Evolutionary conservation across 2,329 filamentous ascomycete species (phyloP), one percentile per base, ranked within the genome.

Genomic region (Exophiala dermatitidis): DNA sequence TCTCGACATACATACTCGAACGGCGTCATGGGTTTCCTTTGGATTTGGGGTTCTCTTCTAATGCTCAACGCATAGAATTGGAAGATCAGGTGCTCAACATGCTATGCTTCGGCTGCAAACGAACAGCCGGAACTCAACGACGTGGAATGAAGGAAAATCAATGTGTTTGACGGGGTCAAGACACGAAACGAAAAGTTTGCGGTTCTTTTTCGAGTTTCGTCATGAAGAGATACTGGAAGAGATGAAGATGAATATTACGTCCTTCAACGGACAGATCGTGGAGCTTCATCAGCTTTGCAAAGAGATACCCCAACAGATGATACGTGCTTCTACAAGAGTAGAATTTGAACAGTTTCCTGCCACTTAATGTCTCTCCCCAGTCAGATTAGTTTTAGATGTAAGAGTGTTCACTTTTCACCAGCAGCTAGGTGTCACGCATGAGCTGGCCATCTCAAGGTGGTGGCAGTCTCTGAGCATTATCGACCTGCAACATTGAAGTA

Each of bases 11-110:
- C 48, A 50, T 50, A 12, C 46, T 10, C 40, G 52, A 52, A 43
- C 38, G 52, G 58, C 58, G 53, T 58, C 48, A 12, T 34, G 34
- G 48, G 40, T 41, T 19, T 30, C 42, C 4, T 33, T 28, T 30
- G 36, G 9, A 29, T 43, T 32, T 26, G 46, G 48, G 52, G 33
- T 36, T 48, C 33, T 47, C 45, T 61, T 61, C 50, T 57, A 44
- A 58, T 60, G 61, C 61, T 63, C 61, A 63, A 63, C 61, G 61
- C 61, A 59, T 60, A 58, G 46, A 56, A 56, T 50, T 3, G n/a
- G 44, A 32, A 32, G 42, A 45, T 45, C 37, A 4, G 30, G 8
- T 30, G 12, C 31, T 46, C 34, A 34, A 28, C 26, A 36, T 31
- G 19, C 41, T 45, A 19, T 50, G 37, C 28, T 46, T 29, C 12